Conservation (phyloP, 2,329 filamentous ascomycete genomes). For the Gyromitra esculenta region DNA sequence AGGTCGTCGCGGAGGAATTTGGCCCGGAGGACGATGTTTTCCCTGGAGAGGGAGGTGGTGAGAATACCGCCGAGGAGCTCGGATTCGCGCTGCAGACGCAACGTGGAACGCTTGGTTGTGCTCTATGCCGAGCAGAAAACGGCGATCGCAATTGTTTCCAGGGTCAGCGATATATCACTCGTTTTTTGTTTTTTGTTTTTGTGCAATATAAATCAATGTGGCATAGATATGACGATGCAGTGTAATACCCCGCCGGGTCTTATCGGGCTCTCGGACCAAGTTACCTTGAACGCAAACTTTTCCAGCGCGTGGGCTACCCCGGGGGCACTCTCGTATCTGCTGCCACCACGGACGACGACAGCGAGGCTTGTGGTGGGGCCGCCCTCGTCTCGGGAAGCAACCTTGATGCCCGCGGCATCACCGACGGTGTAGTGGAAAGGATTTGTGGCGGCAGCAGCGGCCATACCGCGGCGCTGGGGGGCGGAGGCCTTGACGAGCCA, state of each 20-base stretch:
- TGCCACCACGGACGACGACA: conserved; percentile 91
- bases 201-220: neutral
- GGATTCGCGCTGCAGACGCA: conserved; percentile 92
- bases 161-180: conserved; percentile 34
- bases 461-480: conserved; percentile 70
- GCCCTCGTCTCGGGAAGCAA: conserved; percentile 87
- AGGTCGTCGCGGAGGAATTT: conserved; percentile 96
- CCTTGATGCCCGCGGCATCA: conserved; percentile 87
- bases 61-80: conserved; percentile 95
- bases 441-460: conserved; percentile 70
- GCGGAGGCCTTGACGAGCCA: conserved; percentile 57
- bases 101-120: conserved; percentile 85
- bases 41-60: conserved; percentile 85
- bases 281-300: conserved; percentile 97
- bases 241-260: conserved; percentile 41
- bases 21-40: conserved; percentile 90
- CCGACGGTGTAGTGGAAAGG: conserved; percentile 88
- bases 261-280: conserved; percentile 52
- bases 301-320: conserved; percentile 89
- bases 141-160: conserved; percentile 47
- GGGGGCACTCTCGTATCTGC: conserved; percentile 87
- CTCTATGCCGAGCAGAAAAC: conserved; percentile 65
- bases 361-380: conserved; percentile 91
- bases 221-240: neutral
- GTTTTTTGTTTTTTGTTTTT: neutral